Evolutionary conservation across 2,329 filamentous ascomycete species (phyloP).

Genomic region (Podosphaera leucotricha): DNA sequence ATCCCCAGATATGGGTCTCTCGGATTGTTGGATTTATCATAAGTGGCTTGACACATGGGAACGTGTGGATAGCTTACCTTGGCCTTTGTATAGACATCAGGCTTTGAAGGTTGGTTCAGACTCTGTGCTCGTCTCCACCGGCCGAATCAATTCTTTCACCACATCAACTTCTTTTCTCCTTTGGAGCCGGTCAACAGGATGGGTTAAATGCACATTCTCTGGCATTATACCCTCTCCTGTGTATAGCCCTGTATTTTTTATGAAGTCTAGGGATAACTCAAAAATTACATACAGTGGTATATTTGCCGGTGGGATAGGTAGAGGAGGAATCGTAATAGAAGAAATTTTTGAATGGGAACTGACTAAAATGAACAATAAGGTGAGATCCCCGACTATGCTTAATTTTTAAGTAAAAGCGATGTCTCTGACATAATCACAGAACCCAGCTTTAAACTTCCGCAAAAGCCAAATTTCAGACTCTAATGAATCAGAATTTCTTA

Average conservation of each 20-base stretch:
- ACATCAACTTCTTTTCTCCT: slow-evolving; percentile 8
- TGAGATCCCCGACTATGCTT: slow-evolving; percentile 2
- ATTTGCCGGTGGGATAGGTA: slow-evolving; percentile 46
- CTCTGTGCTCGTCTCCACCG: slow-evolving; percentile 20
- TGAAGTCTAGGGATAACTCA: slow-evolving; percentile 3
- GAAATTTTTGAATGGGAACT: slow-evolving; percentile 44
- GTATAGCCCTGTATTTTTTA: slow-evolving; percentile 10
- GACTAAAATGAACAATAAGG: slow-evolving; percentile 10
- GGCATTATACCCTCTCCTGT: slow-evolving; percentile 3
- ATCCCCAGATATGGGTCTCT: slow-evolving; percentile 46
- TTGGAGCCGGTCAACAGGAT: slow-evolving; percentile 14
- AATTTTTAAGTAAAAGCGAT: not conserved
- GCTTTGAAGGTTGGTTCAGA: slow-evolving; percentile 28
- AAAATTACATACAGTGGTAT: slow-evolving; percentile 30
- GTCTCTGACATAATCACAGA: not conserved
- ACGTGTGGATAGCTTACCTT: slow-evolving; percentile 37
- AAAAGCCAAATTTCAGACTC: not conserved
- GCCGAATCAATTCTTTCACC: slow-evolving; percentile 12
- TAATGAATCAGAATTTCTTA: not conserved
- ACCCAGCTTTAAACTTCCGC: not conserved
- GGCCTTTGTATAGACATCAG: slow-evolving; percentile 54
- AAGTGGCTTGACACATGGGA: slow-evolving; percentile 33
- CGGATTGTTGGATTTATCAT: slow-evolving; percentile 54
- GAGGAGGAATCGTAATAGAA: slow-evolving; percentile 35
- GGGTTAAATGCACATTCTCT: slow-evolving; percentile 9